Evolutionary conservation across 169 alveolate species (phyloP).

Genomic region (Cryptosporidium andersoni): DNA sequence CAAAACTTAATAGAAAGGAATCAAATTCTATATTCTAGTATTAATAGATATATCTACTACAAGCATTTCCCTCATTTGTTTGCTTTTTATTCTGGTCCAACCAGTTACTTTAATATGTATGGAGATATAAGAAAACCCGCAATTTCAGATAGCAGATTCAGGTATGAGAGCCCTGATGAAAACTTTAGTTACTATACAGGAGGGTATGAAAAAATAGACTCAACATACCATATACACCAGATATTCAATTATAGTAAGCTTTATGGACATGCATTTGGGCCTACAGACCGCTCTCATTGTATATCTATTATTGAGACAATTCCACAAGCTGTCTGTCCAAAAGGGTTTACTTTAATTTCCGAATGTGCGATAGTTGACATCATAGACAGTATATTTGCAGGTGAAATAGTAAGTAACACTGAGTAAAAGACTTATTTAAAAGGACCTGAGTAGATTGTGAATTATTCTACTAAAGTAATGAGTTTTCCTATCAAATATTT

Average conservation of each 20-base stretch:
- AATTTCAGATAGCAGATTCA: slow-evolving; percentile 46
- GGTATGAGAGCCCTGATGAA: slow-evolving; percentile 57
- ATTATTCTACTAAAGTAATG: too few relatives aligned
- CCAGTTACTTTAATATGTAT: slow-evolving; percentile 10
- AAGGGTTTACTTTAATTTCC: slow-evolving; percentile 4
- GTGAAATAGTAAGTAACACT: neutral
- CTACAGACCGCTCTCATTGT: slow-evolving; percentile 7
- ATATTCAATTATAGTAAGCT: slow-evolving; percentile 32
- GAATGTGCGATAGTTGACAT: slow-evolving; percentile 22
- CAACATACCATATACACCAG: slow-evolving; percentile 26
- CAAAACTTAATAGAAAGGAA: slow-evolving; percentile 48
- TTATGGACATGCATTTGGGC: slow-evolving; percentile 54
- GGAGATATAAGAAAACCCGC: slow-evolving; percentile 69
- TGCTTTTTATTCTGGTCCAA: slow-evolving; percentile 19
- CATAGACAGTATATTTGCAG: slow-evolving; percentile 1
- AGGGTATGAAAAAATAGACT: slow-evolving; percentile 15
- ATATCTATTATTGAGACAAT: slow-evolving; percentile 49
- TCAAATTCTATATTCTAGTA: slow-evolving; percentile 57
- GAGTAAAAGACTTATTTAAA: too few relatives aligned
- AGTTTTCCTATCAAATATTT: too few relatives aligned
- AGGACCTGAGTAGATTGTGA: too few relatives aligned
- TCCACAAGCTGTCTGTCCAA: slow-evolving; percentile 34
- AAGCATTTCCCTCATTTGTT: slow-evolving; percentile 39
- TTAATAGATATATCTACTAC: slow-evolving; percentile 9
- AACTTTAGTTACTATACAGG: slow-evolving; percentile 43